Percentiles rank a stretch among this genome's conserved stretches.
Conservation (phyloP, 108 stramenopile genomes). For the Schizochytrium sp. region DNA sequence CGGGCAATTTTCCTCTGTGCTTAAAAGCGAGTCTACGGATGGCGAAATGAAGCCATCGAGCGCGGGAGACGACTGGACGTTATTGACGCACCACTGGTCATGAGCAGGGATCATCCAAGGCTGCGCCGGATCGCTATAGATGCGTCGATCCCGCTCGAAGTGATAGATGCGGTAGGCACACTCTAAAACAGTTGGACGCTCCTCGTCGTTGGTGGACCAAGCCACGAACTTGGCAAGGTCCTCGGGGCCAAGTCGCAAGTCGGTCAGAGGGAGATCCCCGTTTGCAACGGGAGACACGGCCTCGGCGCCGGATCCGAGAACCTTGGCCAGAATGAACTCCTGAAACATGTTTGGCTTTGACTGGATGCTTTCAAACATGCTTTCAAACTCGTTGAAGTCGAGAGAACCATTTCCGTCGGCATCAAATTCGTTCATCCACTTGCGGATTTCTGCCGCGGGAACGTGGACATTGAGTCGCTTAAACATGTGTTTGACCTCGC, state of each 20-base stretch:
- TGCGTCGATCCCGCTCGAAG: background rate
- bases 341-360: background rate
- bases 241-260: background rate
- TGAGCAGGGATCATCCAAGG: background rate
- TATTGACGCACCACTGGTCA: background rate
- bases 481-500: background rate
- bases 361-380: background rate
- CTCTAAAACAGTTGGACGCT: background rate
- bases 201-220: background rate
- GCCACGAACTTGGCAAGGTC: background rate
- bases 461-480: background rate
- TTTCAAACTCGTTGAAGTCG: background rate
- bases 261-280: background rate
- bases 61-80: background rate
- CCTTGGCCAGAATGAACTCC: background rate
- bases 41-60: background rate
- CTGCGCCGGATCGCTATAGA: background rate
- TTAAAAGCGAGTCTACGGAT: background rate
- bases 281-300: background rate
- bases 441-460: background rate
- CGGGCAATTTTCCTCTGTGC: no score
- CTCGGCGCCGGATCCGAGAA: background rate
- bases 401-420: background rate
- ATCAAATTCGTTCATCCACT: background rate
- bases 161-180: background rate